phyloP scores from a whole-genome alignment of 441 rosid species.

The Erodium trifolium region DNA sequence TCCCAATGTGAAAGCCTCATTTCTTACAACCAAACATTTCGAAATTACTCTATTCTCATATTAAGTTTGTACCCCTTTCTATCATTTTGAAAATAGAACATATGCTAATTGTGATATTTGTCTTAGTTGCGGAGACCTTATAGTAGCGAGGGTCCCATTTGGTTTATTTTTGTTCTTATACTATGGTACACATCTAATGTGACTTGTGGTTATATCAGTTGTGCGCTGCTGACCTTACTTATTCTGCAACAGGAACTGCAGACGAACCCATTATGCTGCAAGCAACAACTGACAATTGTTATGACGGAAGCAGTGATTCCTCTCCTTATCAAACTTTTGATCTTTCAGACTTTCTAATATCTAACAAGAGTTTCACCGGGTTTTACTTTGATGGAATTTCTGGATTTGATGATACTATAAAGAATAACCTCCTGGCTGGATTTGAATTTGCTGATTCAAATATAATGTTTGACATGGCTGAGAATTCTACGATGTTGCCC shows the following conservation, averaged over 20 bases:
- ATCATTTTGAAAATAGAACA: too few relatives aligned
- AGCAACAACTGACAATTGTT: conserved; percentile 42
- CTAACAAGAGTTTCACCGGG: conserved; percentile 66
- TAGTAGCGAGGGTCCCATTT: neutral
- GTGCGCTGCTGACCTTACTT: neutral
- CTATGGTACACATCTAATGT: neutral
- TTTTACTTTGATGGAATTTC: conserved; percentile 59
- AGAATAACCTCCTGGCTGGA: conserved; percentile 48
- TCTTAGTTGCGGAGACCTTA: neutral
- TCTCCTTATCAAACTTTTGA: conserved; percentile 57
- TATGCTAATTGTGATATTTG: too few relatives aligned
- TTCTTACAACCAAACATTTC: neutral
- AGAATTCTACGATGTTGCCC: conserved; percentile 71
- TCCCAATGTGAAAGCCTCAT: neutral
- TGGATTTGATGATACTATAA: conserved; percentile 35
- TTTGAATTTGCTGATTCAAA: conserved; percentile 52
- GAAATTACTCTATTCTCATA: neutral
- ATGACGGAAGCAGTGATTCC: conserved; percentile 33
- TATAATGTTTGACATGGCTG: conserved; percentile 47
- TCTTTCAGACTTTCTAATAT: conserved; percentile 62
- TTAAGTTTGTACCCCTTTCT: neutral
- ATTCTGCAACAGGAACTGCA: conserved; percentile 29
- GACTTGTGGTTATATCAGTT: neutral
- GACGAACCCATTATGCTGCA: conserved; percentile 31
- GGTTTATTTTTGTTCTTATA: neutral